Percentiles rank a stretch among this genome's conserved stretches.
These are phyloP conservation scores for Lagerstroemia speciosa DNA, from an alignment of 345 rosid genomes.

Conservation along the genomic window DNA sequence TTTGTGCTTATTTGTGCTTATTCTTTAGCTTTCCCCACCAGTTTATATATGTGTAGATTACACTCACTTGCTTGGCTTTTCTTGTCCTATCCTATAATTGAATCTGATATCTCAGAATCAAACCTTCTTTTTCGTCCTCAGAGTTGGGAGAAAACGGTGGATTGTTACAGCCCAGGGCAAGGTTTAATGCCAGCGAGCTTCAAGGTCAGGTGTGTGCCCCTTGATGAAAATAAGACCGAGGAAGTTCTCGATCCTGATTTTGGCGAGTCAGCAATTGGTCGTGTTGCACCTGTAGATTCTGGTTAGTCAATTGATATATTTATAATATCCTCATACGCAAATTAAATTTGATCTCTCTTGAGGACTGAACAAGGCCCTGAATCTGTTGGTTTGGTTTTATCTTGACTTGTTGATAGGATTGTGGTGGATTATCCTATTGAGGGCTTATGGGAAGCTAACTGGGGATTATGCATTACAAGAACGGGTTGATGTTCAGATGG, in stretches of 20 bases:
- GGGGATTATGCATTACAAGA: slow-evolving; percentile 78
- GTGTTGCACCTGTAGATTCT: slow-evolving; percentile 93
- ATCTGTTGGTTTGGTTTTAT: not conserved
- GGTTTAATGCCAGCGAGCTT: slow-evolving; percentile 95
- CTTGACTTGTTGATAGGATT: slow-evolving; percentile 33
- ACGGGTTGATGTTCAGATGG: slow-evolving; percentile 85
- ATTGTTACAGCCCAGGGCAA: slow-evolving; percentile 90
- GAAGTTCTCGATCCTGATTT: slow-evolving; percentile 90
- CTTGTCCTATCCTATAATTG: not conserved
- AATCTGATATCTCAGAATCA: not conserved
- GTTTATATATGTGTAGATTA: not conserved
- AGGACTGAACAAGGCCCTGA: not conserved
- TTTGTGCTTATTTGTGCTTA: not conserved
- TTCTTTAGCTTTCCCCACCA: not conserved
- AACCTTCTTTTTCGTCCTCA: slow-evolving; percentile 14
- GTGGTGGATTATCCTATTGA: slow-evolving; percentile 87
- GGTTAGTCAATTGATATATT: slow-evolving; percentile 31
- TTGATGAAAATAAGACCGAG: slow-evolving; percentile 55
- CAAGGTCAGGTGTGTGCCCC: slow-evolving; percentile 61
- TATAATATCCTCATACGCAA: not conserved
- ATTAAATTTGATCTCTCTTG: not conserved
- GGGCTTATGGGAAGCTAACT: slow-evolving; percentile 80
- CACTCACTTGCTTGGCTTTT: not conserved
- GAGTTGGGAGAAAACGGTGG: slow-evolving; percentile 98
- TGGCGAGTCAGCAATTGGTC: slow-evolving; percentile 90